phyloP scores from a whole-genome alignment of 2,329 filamentous ascomycete genomes.

The Cercospora brassicicola region DNA sequence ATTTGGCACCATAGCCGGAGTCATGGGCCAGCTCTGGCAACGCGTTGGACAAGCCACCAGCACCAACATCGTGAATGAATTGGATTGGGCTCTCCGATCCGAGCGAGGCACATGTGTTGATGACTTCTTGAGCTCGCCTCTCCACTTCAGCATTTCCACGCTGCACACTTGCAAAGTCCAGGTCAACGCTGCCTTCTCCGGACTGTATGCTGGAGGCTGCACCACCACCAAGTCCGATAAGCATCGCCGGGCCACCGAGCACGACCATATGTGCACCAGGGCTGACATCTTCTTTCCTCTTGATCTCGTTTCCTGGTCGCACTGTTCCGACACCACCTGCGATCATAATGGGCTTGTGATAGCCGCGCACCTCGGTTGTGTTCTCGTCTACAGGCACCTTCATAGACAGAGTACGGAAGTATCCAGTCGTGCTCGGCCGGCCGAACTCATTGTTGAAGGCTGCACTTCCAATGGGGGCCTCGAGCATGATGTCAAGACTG shows the following conservation, averaged over 20 bases:
- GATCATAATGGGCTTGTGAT: slow-evolving; percentile 98
- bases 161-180: slow-evolving; percentile 97
- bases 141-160: slow-evolving; percentile 96
- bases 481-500: slow-evolving; percentile 94
- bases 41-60: slow-evolving; percentile 81
- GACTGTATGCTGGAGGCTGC: slow-evolving; percentile 90
- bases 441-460: slow-evolving; percentile 98
- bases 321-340: slow-evolving; percentile 93
- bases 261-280: slow-evolving; percentile 90
- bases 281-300: slow-evolving; percentile 74
- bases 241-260: slow-evolving; percentile 92
- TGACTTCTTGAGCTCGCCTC: slow-evolving; percentile 93
- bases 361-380: slow-evolving; percentile 75
- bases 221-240: slow-evolving; percentile 93
- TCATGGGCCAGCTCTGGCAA: slow-evolving; percentile 90
- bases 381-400: slow-evolving; percentile 62
- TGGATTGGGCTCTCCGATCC: slow-evolving; percentile 85
- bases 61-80: slow-evolving; percentile 97
- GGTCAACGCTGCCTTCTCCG: slow-evolving; percentile 81
- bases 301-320: slow-evolving; percentile 84
- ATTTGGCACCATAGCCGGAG: slow-evolving; percentile 83
- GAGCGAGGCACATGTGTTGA: slow-evolving; percentile 86
- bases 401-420: slow-evolving; percentile 85
- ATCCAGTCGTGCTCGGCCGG: slow-evolving; percentile 80
- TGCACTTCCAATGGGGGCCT: slow-evolving; percentile 91